A percentile compares a stretch with the other conserved stretches of the same genome.
Evolutionary conservation across 331 rosid genomes (phyloP).

Genomic region (Erythrophleum ivorense): DNA sequence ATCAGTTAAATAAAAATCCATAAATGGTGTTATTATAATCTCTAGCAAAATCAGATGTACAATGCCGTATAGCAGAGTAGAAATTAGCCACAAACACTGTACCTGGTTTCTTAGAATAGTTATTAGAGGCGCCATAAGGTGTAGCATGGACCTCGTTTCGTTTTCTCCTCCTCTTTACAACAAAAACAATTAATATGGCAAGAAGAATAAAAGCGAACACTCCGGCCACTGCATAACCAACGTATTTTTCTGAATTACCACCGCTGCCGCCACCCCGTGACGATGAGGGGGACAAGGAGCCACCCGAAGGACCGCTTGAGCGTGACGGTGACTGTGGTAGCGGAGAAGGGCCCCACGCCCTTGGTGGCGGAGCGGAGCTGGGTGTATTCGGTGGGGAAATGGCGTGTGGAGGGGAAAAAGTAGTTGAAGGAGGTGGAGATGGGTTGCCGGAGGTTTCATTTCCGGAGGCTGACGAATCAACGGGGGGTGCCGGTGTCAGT

Average conservation of each 20-base stretch:
- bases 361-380: background rate
- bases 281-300: background rate
- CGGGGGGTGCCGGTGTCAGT: background rate
- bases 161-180: constrained; percentile 47
- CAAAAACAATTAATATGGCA: constrained; percentile 35
- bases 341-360: constrained; percentile 7
- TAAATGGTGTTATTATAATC: background rate
- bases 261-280: constrained; percentile 3
- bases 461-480: background rate
- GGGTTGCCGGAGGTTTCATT: background rate
- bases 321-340: background rate
- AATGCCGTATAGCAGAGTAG: background rate
- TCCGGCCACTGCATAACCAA: constrained; percentile 58
- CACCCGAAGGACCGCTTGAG: constrained; percentile 25
- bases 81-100: background rate
- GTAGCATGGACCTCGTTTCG: constrained; percentile 24
- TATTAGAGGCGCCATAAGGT: constrained; percentile 42
- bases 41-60: background rate
- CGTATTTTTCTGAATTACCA: constrained; percentile 23
- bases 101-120: constrained; percentile 52
- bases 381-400: background rate
- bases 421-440: background rate
- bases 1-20: background rate
- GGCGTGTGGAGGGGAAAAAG: background rate
- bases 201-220: constrained; percentile 53